phyloP scores from a whole-genome alignment of 805 yeast species.

The Myxozyma neotropica region DNA sequence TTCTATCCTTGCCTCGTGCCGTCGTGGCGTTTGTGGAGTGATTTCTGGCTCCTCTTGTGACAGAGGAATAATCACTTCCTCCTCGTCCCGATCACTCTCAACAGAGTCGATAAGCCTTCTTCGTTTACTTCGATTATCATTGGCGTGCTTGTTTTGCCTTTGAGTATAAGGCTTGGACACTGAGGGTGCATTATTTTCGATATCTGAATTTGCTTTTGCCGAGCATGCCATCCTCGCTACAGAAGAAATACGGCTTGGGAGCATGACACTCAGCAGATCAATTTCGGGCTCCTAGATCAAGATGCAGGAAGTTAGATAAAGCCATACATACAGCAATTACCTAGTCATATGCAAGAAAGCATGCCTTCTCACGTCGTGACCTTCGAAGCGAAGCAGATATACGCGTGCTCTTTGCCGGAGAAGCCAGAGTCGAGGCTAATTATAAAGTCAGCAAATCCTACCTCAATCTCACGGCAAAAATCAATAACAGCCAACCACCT shows the following conservation, averaged over 20 bases:
- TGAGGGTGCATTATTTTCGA: too few relatives aligned
- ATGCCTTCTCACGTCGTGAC: neutral
- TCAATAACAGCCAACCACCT: neutral
- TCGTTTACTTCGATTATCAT: neutral
- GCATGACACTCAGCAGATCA: constrained; percentile 3
- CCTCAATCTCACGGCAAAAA: neutral
- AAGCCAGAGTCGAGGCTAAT: neutral
- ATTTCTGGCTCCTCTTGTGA: neutral
- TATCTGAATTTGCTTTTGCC: neutral
- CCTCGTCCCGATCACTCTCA: neutral
- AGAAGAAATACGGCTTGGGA: neutral
- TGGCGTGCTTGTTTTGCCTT: too few relatives aligned
- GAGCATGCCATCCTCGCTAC: neutral
- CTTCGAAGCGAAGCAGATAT: neutral
- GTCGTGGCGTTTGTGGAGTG: too few relatives aligned
- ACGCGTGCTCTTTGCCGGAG: neutral
- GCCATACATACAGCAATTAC: neutral
- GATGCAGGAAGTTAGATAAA: too few relatives aligned
- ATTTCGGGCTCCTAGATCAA: neutral
- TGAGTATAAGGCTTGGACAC: too few relatives aligned
- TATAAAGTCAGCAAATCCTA: too few relatives aligned
- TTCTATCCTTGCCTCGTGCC: too few relatives aligned
- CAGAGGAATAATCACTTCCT: neutral
- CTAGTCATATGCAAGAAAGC: neutral
- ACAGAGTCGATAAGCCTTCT: neutral